phyloP scores from a whole-genome alignment of 352 stramenopile species.

The Pythium insidiosum region DNA sequence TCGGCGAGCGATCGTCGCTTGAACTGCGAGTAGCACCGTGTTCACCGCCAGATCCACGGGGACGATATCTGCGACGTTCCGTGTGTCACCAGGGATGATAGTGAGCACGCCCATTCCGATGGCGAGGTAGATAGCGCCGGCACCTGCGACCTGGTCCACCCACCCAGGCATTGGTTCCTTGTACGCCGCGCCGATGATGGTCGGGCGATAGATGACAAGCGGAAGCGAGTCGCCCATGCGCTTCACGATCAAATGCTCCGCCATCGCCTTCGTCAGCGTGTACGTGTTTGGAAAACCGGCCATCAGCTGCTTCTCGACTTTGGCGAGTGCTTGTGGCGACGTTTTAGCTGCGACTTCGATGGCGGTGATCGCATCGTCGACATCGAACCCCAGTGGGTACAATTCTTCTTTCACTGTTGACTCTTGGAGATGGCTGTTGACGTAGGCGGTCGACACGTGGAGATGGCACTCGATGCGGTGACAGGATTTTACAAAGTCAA shows the following conservation, averaged over 20 bases:
- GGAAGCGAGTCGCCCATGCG: slow-evolving; percentile 32
- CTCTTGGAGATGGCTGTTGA: too few relatives aligned
- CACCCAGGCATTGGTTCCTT: slow-evolving; percentile 76
- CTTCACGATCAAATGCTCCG: slow-evolving; percentile 55
- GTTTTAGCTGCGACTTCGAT: too few relatives aligned
- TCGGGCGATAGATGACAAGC: slow-evolving; percentile 67
- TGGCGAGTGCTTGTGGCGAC: too few relatives aligned
- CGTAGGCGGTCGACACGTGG: too few relatives aligned
- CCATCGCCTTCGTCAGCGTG: slow-evolving; percentile 82
- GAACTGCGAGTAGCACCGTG: slow-evolving; percentile 47
- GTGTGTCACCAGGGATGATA: slow-evolving; percentile 63
- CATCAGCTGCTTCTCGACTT: too few relatives aligned
- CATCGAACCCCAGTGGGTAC: too few relatives aligned
- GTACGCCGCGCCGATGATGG: slow-evolving; percentile 77
- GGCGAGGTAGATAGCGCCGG: slow-evolving; percentile 65
- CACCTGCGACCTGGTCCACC: slow-evolving; percentile 69
- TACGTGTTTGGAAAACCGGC: too few relatives aligned
- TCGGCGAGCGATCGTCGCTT: slow-evolving; percentile 20
- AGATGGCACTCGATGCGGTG: too few relatives aligned
- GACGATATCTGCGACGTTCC: slow-evolving; percentile 71
- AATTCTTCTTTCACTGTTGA: too few relatives aligned
- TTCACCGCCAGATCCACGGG: slow-evolving; percentile 76
- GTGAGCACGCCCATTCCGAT: slow-evolving; percentile 65
- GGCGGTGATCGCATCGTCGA: too few relatives aligned
- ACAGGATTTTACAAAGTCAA: too few relatives aligned